Evolutionary conservation across 345 rosid genomes (phyloP).

Genomic region (Triadica sebifera): DNA sequence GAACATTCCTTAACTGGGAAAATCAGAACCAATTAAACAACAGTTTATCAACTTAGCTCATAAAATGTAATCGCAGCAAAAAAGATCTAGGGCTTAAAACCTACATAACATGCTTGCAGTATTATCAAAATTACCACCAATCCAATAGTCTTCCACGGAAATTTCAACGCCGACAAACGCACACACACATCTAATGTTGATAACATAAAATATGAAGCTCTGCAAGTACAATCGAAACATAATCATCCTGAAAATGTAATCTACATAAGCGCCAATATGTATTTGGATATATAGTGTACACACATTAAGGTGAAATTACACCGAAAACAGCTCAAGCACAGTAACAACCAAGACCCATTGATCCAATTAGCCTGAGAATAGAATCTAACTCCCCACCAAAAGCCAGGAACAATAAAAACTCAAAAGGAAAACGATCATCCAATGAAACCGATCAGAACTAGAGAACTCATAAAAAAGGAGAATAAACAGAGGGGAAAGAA

Average conservation of each 20-base stretch:
- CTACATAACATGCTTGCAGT: background rate
- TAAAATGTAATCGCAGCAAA: background rate
- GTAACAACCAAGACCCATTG: background rate
- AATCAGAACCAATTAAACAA: conserved; percentile 1
- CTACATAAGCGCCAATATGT: background rate
- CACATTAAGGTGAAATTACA: background rate
- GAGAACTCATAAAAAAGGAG: background rate
- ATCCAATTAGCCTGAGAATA: background rate
- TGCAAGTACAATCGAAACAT: background rate
- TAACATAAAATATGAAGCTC: background rate
- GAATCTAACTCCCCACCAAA: background rate
- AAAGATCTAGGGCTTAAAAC: background rate
- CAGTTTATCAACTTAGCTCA: background rate
- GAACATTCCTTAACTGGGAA: conserved; percentile 58
- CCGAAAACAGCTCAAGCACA: background rate
- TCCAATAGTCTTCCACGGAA: background rate
- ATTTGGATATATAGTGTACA: background rate
- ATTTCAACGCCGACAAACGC: background rate
- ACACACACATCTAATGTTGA: background rate
- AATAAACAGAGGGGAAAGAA: background rate
- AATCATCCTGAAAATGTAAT: background rate
- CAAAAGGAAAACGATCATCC: background rate
- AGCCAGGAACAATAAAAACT: background rate
- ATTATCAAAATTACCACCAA: background rate
- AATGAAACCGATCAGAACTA: background rate